Percentiles rank a stretch among this genome's conserved stretches.
These are phyloP conservation scores for Tardiomyces depauwii DNA, from an alignment of 1,139 yeast species.

Conservation along the genomic window DNA sequence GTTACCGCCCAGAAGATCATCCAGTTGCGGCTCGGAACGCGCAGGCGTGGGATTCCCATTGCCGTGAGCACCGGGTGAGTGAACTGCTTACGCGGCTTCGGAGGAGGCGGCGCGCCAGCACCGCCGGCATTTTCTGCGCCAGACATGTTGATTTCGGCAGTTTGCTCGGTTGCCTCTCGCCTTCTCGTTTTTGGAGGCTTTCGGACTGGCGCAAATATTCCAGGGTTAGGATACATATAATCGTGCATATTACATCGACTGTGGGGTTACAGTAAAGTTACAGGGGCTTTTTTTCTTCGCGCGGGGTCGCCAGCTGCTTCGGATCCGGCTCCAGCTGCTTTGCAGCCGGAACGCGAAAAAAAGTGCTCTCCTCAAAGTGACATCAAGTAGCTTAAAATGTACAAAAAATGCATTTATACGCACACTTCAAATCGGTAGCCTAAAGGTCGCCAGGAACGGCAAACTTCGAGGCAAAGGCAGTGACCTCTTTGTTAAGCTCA, in stretches of 20 bases:
- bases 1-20: slow-evolving; percentile 72
- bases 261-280: not conserved
- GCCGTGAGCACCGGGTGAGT: slow-evolving; percentile 79
- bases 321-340: too few species aligned
- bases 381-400: too few species aligned
- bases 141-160: too few species aligned
- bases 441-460: slow-evolving; percentile 62
- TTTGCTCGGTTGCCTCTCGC: too few species aligned
- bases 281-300: too few species aligned
- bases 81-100: slow-evolving; percentile 36
- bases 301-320: too few species aligned
- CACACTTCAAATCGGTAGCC: not conserved
- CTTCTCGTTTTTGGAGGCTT: too few species aligned
- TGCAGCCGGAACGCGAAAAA: too few species aligned
- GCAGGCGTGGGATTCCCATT: slow-evolving; percentile 72
- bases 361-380: too few species aligned
- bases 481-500: slow-evolving; percentile 64
- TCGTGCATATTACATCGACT: not conserved
- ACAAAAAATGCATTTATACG: too few species aligned
- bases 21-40: slow-evolving; percentile 91
- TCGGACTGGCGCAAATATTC: not conserved
- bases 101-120: not conserved
- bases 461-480: slow-evolving; percentile 86
- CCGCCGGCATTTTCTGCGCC: too few species aligned
- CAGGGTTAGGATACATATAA: not conserved